Base-by-base conservation (phyloP, 805 yeast species). In the Yarrowia sp. region DNA sequence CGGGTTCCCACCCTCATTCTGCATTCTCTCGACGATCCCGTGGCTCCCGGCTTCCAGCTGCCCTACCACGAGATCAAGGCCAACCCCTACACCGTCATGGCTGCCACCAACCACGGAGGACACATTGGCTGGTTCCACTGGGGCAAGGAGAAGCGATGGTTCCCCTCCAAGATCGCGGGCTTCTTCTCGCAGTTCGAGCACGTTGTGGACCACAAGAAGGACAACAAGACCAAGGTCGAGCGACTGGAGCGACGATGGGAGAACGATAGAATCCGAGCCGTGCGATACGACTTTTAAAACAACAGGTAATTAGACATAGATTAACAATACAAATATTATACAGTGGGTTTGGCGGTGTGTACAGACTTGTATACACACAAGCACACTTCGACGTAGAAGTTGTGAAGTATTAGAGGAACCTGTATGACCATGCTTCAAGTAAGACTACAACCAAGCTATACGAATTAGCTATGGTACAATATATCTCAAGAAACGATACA, bases 91-190 rank as follows among this genome's bases (percentile, higher is more conserved):
- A 73, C 83, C 32, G 73, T 81, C 44, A 66, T 86, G 68, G 77
- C 84, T 5, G 80, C 84, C 63, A 86, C 92, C 6, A 78, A 80
- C 41, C 77, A 81, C 59, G 96, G 96, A 6, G 96, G 96, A 0
- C 96, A 89, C 72, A 78, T 89, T 61, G 94, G 89, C n/a, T 89
- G 87, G 86, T 89, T 84, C 64, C 77, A 80, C 65, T 73, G 77
- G 51, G 74, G 78, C 24, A 87, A 87, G 24, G 76, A 77, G 41
- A 49, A 32, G 32, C 81, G 90, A 67, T 90, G 96, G 96, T 83
- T 80, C 66, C 73, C 82, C 4, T 74, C 76, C 7, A 86, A 86
- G 24, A 64, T 84, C 41, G 72, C 82, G 24, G 73, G 75, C 62
- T 77, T 80, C 65, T 70, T 81, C 63, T 65, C 67, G 29, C 69